phyloP scores from a whole-genome alignment of 441 rosid species.

The Kokia cookei region DNA sequence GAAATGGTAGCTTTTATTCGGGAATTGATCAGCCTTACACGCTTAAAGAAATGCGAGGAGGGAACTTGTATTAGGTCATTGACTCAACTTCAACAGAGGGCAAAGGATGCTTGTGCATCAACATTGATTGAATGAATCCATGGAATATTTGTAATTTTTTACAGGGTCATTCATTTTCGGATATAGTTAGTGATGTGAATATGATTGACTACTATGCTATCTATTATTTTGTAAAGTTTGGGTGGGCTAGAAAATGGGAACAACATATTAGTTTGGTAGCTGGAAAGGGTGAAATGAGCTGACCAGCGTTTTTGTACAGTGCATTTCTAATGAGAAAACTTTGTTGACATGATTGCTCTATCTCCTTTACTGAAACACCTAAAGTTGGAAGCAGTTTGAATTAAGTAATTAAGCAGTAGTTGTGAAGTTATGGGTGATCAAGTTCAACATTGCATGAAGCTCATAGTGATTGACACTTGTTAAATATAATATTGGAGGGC shows the following conservation, averaged over 20 bases:
- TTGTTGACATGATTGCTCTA: background rate
- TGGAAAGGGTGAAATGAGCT: background rate
- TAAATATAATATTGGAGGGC: too few species aligned
- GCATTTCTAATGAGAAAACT: background rate
- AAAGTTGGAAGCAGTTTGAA: background rate
- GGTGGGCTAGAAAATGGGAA: background rate
- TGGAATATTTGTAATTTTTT: background rate
- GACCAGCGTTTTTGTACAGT: background rate
- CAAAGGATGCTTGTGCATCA: slow-evolving; percentile 35
- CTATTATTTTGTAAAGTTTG: background rate
- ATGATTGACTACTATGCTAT: background rate
- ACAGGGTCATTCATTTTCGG: background rate
- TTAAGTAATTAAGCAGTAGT: too few species aligned
- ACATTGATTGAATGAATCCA: slow-evolving; percentile 3
- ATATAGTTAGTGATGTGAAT: background rate
- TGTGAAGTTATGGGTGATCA: too few species aligned
- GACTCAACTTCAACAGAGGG: slow-evolving; percentile 39
- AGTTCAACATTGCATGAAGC: too few species aligned
- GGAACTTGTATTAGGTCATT: slow-evolving; percentile 20
- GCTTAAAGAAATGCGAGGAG: slow-evolving; percentile 12
- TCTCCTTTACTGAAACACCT: background rate
- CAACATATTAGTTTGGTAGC: background rate
- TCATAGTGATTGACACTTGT: too few species aligned
- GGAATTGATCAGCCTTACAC: slow-evolving; percentile 28
- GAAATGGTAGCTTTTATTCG: slow-evolving; percentile 28